phyloP scores from a whole-genome alignment of 169 alveolate genomes.

The Cryptosporidium bovis region DNA sequence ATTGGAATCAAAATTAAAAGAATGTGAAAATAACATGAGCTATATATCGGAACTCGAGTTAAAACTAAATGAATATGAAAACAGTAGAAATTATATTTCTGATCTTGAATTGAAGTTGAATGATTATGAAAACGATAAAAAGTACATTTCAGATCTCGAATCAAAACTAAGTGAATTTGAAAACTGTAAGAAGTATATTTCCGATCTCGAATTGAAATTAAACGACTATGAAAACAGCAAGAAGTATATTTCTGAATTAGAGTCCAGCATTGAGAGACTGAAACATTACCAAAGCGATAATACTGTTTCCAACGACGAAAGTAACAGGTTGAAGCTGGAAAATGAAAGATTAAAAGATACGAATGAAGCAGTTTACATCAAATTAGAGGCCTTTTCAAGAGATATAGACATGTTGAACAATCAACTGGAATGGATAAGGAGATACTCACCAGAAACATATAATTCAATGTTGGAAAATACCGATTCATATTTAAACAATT shows the following conservation, averaged over 20 bases:
- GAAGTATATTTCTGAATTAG: neutral
- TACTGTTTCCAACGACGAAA: neutral
- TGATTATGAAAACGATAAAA: neutral
- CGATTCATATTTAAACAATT: neutral
- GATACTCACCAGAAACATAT: slow-evolving; percentile 72
- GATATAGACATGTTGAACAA: slow-evolving; percentile 51
- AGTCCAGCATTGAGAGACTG: neutral
- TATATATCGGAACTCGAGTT: no score
- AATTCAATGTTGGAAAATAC: slow-evolving; percentile 60
- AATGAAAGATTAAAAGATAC: slow-evolving; percentile 46
- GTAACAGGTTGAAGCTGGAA: neutral
- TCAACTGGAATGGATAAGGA: slow-evolving; percentile 68
- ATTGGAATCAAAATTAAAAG: slow-evolving; percentile 1
- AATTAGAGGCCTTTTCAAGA: slow-evolving; percentile 59
- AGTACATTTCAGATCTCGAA: no score
- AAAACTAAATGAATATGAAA: no score
- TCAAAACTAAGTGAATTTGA: neutral
- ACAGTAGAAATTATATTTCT: no score
- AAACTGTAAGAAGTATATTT: neutral
- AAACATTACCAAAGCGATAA: neutral
- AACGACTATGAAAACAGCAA: no score
- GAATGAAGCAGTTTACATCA: slow-evolving; percentile 58
- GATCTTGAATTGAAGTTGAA: neutral
- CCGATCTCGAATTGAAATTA: neutral
- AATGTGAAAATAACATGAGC: neutral